Percentiles rank a stretch among this genome's conserved stretches.
phyloP scores from a whole-genome alignment of 2,329 filamentous ascomycete species.

The Ceratocystis albifundus region DNA sequence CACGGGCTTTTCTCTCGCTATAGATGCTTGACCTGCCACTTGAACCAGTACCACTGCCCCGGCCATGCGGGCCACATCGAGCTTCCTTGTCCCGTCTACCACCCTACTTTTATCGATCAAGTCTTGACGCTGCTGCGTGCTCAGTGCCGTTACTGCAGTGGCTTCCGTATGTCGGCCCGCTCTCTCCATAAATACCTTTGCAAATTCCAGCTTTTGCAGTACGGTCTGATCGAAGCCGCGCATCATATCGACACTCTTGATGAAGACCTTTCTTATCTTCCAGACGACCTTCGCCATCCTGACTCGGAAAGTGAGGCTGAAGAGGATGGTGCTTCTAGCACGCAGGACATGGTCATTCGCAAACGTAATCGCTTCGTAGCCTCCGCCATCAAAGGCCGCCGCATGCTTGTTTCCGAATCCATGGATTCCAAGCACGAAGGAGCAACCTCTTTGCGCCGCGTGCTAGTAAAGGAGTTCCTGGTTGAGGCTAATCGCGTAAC shows the following conservation, averaged over 20 bases:
- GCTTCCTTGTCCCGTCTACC: constrained; percentile 83
- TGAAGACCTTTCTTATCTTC: constrained; percentile 37
- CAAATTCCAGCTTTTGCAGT: constrained; percentile 74
- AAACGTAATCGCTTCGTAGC: constrained; percentile 56
- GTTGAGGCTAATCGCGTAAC: constrained; percentile 57
- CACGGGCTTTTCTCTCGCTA: neutral
- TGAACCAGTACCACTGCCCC: constrained; percentile 69
- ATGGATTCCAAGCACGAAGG: constrained; percentile 69
- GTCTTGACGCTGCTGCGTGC: constrained; percentile 72
- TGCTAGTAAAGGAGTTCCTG: constrained; percentile 71
- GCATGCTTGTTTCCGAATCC: constrained; percentile 43
- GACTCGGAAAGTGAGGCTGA: constrained; percentile 49
- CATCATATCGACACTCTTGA: constrained; percentile 44
- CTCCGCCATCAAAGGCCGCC: constrained; percentile 39
- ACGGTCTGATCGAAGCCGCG: constrained; percentile 65
- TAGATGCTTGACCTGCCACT: constrained; percentile 86
- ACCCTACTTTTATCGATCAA: constrained; percentile 94
- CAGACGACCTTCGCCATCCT: constrained; percentile 29
- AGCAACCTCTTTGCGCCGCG: constrained; percentile 61
- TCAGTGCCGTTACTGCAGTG: constrained; percentile 83
- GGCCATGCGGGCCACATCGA: constrained; percentile 94
- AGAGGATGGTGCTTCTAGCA: constrained; percentile 46
- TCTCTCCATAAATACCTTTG: constrained; percentile 70
- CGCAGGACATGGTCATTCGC: constrained; percentile 42
- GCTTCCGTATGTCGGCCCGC: constrained; percentile 65